These are phyloP conservation scores for Colletotrichum sp. DNA, from an alignment of 2,329 filamentous ascomycete species.

Conservation along the genomic window DNA sequence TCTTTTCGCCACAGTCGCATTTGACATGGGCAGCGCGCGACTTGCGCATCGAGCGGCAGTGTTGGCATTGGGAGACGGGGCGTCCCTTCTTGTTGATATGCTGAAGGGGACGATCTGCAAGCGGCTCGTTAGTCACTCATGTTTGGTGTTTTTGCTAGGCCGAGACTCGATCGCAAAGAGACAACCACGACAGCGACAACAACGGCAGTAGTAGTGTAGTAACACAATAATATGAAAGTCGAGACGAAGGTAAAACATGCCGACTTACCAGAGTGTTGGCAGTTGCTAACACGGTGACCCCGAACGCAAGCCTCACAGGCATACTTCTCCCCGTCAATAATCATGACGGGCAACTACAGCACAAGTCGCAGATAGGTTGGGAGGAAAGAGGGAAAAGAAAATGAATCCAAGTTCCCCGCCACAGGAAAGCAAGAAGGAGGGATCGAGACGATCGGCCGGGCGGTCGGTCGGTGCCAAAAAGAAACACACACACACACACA, in stretches of 20 bases:
- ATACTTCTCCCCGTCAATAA: constrained; percentile 95
- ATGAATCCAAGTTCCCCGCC: constrained; percentile 17
- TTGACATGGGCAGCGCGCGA: constrained; percentile 92
- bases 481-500: background rate
- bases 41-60: constrained; percentile 96
- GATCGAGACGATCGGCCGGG: constrained; percentile 17
- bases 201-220: background rate
- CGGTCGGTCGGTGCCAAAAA: constrained; percentile 11
- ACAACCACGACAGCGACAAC: constrained; percentile 3
- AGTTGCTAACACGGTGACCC: constrained; percentile 98
- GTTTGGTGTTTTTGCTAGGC: background rate
- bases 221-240: background rate
- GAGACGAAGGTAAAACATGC: background rate
- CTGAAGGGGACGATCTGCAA: constrained; percentile 82
- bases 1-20: constrained; percentile 96
- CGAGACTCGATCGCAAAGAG: background rate
- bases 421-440: constrained; percentile 6
- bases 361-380: background rate
- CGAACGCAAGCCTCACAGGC: constrained; percentile 98
- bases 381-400: constrained; percentile 7
- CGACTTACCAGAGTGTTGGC: constrained; percentile 86
- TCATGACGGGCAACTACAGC: constrained; percentile 55
- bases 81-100: constrained; percentile 98
- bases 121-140: constrained; percentile 25
- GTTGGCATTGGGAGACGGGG: constrained; percentile 95